Evolutionary conservation across 495 filamentous ascomycete genomes (phyloP).

Genomic region (Ramalina peruviana): DNA sequence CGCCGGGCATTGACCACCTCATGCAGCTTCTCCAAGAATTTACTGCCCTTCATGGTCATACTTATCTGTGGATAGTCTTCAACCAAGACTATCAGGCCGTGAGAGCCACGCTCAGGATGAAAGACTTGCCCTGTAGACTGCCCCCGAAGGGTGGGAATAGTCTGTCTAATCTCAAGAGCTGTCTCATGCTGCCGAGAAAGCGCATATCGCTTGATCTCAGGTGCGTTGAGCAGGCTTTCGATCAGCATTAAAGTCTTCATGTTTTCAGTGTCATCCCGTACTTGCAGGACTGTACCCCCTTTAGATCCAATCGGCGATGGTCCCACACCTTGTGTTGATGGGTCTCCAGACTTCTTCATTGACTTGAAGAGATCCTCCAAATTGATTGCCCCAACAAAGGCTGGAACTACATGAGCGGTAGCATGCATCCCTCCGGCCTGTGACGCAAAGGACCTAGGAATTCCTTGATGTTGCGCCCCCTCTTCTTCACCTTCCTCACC

Average conservation of each 20-base stretch:
- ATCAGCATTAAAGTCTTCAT: conserved; percentile 20
- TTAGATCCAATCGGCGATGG: background rate
- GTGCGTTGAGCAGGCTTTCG: conserved; percentile 20
- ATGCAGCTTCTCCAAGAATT: conserved; percentile 50
- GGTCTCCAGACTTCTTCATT: background rate
- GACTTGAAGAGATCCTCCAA: background rate
- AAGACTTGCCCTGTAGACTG: background rate
- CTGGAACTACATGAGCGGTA: no score
- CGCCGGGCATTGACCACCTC: conserved; percentile 57
- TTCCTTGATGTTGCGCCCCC: conserved; percentile 5
- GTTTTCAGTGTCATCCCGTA: conserved; percentile 17
- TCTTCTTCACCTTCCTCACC: conserved; percentile 27
- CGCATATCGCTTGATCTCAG: conserved; percentile 13
- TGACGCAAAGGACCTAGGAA: background rate
- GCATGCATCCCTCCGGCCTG: no score
- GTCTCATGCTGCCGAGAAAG: background rate
- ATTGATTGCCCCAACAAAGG: background rate
- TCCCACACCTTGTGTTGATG: background rate
- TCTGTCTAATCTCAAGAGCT: background rate
- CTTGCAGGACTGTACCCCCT: background rate
- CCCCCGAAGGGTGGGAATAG: background rate
- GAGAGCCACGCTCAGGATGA: background rate
- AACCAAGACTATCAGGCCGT: conserved; percentile 53
- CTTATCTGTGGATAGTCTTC: conserved; percentile 68
- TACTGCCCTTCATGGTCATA: conserved; percentile 44